Evolutionary conservation across 768 basidiomycete genomes (phyloP).

Genomic region (Lactarius sanguifluus): DNA sequence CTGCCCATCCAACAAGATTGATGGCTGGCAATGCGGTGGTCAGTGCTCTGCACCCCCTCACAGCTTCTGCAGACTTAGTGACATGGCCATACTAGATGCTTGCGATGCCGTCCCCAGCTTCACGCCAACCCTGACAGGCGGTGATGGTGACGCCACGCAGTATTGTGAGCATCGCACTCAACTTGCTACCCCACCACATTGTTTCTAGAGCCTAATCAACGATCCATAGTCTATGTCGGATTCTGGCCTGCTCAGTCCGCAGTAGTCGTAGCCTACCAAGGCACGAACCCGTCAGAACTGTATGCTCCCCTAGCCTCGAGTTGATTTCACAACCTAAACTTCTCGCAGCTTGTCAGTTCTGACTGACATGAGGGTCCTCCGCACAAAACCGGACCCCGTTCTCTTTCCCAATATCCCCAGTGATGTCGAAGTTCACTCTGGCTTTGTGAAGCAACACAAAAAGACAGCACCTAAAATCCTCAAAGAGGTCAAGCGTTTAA

Average conservation of each 20-base stretch:
- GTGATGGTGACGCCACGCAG: conserved; percentile 50
- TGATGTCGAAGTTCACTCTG: conserved; percentile 13
- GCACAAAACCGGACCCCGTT: not conserved
- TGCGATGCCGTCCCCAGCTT: conserved; percentile 45
- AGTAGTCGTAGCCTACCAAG: conserved; percentile 28
- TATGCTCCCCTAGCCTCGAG: not conserved
- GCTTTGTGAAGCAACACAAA: conserved; percentile 23
- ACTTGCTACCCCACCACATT: not conserved
- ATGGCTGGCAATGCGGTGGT: conserved; percentile 49
- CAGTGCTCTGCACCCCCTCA: conserved; percentile 20
- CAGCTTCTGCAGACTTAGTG: not conserved
- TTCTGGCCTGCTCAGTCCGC: conserved; percentile 24
- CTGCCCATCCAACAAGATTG: conserved; percentile 42
- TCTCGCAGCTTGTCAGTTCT: conserved; percentile 17
- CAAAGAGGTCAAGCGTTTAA: conserved; percentile 22
- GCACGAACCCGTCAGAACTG: conserved; percentile 22
- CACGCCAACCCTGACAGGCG: conserved; percentile 44
- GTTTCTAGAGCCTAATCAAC: not conserved
- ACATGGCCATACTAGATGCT: conserved; percentile 36
- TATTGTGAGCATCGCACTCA: conserved; percentile 40
- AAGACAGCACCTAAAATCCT: conserved; percentile 26
- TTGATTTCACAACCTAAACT: not conserved
- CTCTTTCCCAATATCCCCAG: conserved; percentile 22
- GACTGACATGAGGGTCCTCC: conserved; percentile 9
- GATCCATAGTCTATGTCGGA: conserved; percentile 27